These are phyloP conservation scores for Colletotrichum eremochloae DNA, from an alignment of 2,329 filamentous ascomycete species.

Conservation along the genomic window DNA sequence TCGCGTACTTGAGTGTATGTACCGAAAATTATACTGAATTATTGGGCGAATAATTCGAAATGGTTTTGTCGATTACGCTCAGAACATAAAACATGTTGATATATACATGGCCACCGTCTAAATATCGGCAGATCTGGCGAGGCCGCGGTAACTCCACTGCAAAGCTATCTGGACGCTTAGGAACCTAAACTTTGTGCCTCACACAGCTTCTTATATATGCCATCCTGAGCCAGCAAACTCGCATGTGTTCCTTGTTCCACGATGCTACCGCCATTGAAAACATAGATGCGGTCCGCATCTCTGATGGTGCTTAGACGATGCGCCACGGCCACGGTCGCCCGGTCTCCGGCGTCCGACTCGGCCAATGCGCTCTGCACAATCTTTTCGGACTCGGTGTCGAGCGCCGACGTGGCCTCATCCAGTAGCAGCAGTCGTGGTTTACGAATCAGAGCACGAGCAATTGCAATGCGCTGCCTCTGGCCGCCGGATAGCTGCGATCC, in stretches of 20 bases:
- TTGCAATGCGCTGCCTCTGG: slow-evolving; percentile 79
- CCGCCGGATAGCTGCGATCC: slow-evolving; percentile 79
- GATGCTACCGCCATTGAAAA: slow-evolving; percentile 11
- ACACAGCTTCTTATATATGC: slow-evolving; percentile 26
- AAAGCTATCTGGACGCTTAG: background rate
- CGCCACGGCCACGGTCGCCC: slow-evolving; percentile 34
- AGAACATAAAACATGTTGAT: too few species aligned
- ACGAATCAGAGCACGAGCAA: slow-evolving; percentile 77
- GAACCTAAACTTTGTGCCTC: slow-evolving; percentile 14
- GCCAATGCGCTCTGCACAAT: slow-evolving; percentile 73
- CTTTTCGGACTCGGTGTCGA: slow-evolving; percentile 75
- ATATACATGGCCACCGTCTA: too few species aligned
- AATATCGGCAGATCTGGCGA: too few species aligned
- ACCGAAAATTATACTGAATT: too few species aligned
- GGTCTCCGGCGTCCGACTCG: slow-evolving; percentile 41
- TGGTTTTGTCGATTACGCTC: too few species aligned
- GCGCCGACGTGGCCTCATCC: slow-evolving; percentile 77
- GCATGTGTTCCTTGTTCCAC: slow-evolving; percentile 19
- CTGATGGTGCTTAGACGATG: slow-evolving; percentile 39
- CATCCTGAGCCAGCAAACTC: background rate
- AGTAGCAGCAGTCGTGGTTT: slow-evolving; percentile 75
- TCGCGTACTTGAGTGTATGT: too few species aligned
- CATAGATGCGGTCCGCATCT: slow-evolving; percentile 34
- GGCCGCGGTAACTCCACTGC: too few species aligned
- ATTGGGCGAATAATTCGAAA: too few species aligned